Conservation (phyloP, 2,329 filamentous ascomycete genomes). For the Macroventuria anomochaeta region DNA sequence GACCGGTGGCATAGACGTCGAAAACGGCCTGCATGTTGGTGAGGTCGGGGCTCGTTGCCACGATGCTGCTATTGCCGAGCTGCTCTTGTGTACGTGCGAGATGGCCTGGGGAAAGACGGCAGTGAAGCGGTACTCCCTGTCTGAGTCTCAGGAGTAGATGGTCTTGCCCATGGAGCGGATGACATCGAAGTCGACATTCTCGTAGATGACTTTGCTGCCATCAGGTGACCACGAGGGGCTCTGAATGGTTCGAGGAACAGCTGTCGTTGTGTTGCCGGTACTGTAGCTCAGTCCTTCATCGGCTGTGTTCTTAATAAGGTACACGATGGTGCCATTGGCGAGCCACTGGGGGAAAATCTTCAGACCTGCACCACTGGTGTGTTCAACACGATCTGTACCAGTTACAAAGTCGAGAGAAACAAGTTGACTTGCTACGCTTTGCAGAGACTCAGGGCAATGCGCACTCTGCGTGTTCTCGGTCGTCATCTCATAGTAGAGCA, state of each 20-base stretch:
- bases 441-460: slow-evolving; percentile 37
- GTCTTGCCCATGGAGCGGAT: slow-evolving; percentile 46
- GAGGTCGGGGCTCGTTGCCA: slow-evolving; percentile 41
- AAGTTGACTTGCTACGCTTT: slow-evolving; percentile 41
- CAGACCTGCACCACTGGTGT: slow-evolving; percentile 36
- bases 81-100: slow-evolving; percentile 51
- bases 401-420: slow-evolving; percentile 51
- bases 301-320: slow-evolving; percentile 35
- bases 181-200: slow-evolving; percentile 31
- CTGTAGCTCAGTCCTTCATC: slow-evolving; percentile 35
- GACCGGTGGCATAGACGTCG: slow-evolving; percentile 21
- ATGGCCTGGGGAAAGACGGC: slow-evolving; percentile 52
- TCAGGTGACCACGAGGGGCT: slow-evolving; percentile 47
- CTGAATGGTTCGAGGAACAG: slow-evolving; percentile 11
- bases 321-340: slow-evolving; percentile 21
- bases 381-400: slow-evolving; percentile 41
- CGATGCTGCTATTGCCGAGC: slow-evolving; percentile 50
- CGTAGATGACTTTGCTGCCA: slow-evolving; percentile 35
- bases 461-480: slow-evolving; percentile 49
- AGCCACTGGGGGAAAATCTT: slow-evolving; percentile 41
- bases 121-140: slow-evolving; percentile 54
- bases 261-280: slow-evolving; percentile 5
- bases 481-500: slow-evolving; percentile 49
- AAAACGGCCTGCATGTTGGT: slow-evolving; percentile 37
- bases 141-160: slow-evolving; percentile 50